Conservation (phyloP, 2,329 filamentous ascomycete genomes). For the Endoconidiophora polonica region DNA sequence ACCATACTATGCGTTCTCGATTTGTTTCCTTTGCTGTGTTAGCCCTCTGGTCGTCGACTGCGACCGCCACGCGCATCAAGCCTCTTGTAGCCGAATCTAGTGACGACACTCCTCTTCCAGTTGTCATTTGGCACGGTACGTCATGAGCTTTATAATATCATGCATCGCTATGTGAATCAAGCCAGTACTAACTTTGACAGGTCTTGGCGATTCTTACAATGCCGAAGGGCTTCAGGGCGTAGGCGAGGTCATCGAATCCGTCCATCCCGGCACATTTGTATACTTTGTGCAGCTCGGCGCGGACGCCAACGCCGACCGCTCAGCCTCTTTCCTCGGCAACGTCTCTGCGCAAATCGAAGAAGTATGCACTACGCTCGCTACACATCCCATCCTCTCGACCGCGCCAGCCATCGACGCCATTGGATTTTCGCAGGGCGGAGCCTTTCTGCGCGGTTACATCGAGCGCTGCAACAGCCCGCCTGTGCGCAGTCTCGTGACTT, state of each 20-base stretch:
- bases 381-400: conserved; percentile 63
- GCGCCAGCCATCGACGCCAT: conserved; percentile 77
- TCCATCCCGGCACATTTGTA: conserved; percentile 70
- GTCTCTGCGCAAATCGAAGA: conserved; percentile 58
- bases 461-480: conserved; percentile 69
- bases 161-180: neutral
- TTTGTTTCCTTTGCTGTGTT: conserved; percentile 2
- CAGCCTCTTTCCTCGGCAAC: conserved; percentile 82
- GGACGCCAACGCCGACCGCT: conserved; percentile 52
- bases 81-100: conserved; percentile 19
- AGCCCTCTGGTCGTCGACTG: conserved; percentile 9
- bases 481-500: conserved; percentile 67
- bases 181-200: conserved; percentile 13
- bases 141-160: neutral
- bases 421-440: conserved; percentile 89
- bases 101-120: conserved; percentile 57
- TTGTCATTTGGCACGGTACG: conserved; percentile 80
- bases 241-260: conserved; percentile 50
- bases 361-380: conserved; percentile 62
- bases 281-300: conserved; percentile 61
- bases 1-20: conserved; percentile 9
- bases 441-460: conserved; percentile 83
- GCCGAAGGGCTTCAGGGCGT: conserved; percentile 58
- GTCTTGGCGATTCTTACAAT: conserved; percentile 55
- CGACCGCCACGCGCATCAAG: conserved; percentile 19